Percentiles rank a stretch among this genome's conserved stretches.
phyloP scores from a whole-genome alignment of 768 basidiomycete species.

The Hemileccinum rubropunctum region DNA sequence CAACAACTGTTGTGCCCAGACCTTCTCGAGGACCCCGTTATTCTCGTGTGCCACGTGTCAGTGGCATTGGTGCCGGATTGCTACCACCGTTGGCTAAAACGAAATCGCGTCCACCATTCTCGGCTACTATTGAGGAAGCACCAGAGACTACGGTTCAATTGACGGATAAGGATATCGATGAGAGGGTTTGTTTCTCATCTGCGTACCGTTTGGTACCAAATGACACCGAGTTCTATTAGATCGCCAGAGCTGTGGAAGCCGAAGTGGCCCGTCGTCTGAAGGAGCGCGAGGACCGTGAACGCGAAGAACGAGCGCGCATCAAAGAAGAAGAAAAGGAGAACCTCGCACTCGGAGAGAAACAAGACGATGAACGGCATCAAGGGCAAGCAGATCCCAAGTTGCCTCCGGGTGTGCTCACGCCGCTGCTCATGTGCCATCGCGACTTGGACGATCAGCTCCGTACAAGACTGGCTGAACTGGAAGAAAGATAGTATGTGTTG shows the following conservation, averaged over 20 bases:
- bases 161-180: constrained; percentile 73
- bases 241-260: constrained; percentile 68
- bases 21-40: constrained; percentile 27
- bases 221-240: constrained; percentile 37
- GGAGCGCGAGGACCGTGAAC: constrained; percentile 35
- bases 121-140: constrained; percentile 14
- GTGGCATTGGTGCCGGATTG: constrained; percentile 26
- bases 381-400: constrained; percentile 16
- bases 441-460: constrained; percentile 70
- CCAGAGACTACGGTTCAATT: constrained; percentile 29
- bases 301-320: constrained; percentile 30
- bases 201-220: background rate
- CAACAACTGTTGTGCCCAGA: constrained; percentile 10
- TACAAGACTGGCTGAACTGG: constrained; percentile 62
- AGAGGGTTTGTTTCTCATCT: constrained; percentile 43
- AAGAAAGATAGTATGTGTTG: constrained; percentile 66
- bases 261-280: constrained; percentile 69
- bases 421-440: constrained; percentile 59
- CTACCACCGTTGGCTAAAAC: constrained; percentile 21
- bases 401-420: constrained; percentile 49
- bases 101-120: constrained; percentile 19
- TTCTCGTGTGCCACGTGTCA: constrained; percentile 33
- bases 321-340: constrained; percentile 29
- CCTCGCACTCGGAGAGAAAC: constrained; percentile 12
- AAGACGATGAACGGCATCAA: constrained; percentile 8